These are phyloP conservation scores for Helianthus tuberosus DNA, from an alignment of 129 eudicot genomes.

Conservation along the genomic window DNA sequence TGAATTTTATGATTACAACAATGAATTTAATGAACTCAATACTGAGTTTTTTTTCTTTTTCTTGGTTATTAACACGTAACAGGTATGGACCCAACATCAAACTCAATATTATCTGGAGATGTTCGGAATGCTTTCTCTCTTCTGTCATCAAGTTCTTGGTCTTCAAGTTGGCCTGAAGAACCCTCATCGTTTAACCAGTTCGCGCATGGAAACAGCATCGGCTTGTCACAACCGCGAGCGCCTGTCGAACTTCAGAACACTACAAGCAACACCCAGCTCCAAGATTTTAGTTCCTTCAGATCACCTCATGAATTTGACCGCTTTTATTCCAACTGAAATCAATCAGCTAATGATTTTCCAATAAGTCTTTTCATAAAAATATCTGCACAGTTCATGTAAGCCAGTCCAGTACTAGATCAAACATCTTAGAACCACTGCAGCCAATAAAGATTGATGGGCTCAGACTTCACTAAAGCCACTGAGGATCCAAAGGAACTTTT, in stretches of 20 bases:
- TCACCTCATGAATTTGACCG: constrained; percentile 38
- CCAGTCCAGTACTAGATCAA: not conserved
- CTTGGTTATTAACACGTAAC: not conserved
- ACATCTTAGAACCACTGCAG: constrained; percentile 12
- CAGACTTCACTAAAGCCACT: constrained; percentile 1
- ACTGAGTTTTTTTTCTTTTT: not conserved
- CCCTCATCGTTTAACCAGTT: constrained; percentile 37
- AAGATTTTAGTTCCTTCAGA: constrained; percentile 45
- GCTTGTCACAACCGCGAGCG: constrained; percentile 44
- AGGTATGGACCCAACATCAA: constrained; percentile 37
- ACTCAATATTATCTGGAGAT: constrained; percentile 34
- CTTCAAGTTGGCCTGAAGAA: constrained; percentile 42
- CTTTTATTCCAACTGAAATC: constrained; percentile 39
- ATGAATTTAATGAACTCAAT: not conserved
- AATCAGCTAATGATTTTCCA: constrained; percentile 8
- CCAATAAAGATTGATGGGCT: not conserved
- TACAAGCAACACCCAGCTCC: constrained; percentile 36
- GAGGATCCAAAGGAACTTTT: constrained; percentile 27
- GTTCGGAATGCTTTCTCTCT: constrained; percentile 67
- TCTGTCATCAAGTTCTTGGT: constrained; percentile 64
- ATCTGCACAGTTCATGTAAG: constrained; percentile 24
- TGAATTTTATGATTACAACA: not conserved
- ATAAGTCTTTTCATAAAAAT: constrained; percentile 12
- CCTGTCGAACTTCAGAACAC: constrained; percentile 35
- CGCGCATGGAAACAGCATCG: constrained; percentile 35